Conservation (phyloP, 2,329 filamentous ascomycete species). For the Alternaria sp. region DNA sequence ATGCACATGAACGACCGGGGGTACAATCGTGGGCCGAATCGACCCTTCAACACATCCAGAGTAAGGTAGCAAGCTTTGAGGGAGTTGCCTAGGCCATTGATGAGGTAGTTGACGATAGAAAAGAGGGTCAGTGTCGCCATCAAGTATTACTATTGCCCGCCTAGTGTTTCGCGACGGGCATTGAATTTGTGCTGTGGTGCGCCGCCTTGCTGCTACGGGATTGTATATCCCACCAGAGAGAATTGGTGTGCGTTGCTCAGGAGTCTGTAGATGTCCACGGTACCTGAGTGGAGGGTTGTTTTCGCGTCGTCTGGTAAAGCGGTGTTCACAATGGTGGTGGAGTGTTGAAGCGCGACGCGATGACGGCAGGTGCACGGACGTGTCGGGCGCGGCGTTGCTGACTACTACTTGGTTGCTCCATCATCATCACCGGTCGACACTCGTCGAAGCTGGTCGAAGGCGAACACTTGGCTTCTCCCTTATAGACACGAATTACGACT, state of each 20-base stretch:
- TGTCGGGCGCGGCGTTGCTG: slow-evolving; percentile 12
- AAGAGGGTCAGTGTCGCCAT: too few relatives aligned
- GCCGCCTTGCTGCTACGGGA: too few relatives aligned
- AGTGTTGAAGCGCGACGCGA: neutral
- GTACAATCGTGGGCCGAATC: too few relatives aligned
- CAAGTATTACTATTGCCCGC: too few relatives aligned
- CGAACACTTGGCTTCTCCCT: neutral
- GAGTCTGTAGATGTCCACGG: neutral
- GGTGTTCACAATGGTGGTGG: neutral
- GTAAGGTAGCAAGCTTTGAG: too few relatives aligned
- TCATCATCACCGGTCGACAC: slow-evolving; percentile 8
- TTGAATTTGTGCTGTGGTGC: too few relatives aligned
- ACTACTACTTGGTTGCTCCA: slow-evolving; percentile 13
- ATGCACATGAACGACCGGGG: too few relatives aligned
- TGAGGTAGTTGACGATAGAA: too few relatives aligned
- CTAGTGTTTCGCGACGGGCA: too few relatives aligned
- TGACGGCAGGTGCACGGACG: slow-evolving; percentile 18
- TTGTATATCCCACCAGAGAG: neutral
- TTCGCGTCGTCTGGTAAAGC: too few relatives aligned
- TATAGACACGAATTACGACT: neutral
- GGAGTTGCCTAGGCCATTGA: too few relatives aligned
- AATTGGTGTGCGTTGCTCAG: neutral
- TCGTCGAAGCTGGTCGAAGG: slow-evolving; percentile 18
- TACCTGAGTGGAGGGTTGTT: neutral
- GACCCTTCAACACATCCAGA: too few relatives aligned